Percentiles rank a stretch among this genome's conserved stretches.
phyloP scores from a whole-genome alignment of 2,329 filamentous ascomycete species.

The Calonectria multiphialidica region DNA sequence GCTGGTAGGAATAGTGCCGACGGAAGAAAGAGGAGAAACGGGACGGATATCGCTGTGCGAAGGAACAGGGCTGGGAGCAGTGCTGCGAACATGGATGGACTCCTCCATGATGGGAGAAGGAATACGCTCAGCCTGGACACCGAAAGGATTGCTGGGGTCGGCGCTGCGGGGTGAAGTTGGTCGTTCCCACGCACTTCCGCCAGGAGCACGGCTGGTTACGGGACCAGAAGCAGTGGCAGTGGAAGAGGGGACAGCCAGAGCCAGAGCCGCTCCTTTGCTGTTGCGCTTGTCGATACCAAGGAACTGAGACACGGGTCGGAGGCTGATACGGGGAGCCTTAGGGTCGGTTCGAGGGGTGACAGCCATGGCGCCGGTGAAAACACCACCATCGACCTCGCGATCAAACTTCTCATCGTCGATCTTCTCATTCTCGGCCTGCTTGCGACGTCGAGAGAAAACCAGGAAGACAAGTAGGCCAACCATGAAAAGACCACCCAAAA shows the following conservation, averaged over 20 bases:
- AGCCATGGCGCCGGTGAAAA: constrained; percentile 26
- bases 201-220: constrained; percentile 42
- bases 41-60: constrained; percentile 32
- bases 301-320: constrained; percentile 88
- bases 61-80: constrained; percentile 50
- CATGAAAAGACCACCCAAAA: constrained; percentile 76
- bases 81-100: constrained; percentile 30
- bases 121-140: constrained; percentile 67
- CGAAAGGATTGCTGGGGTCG: constrained; percentile 79
- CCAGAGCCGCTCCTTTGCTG: constrained; percentile 62
- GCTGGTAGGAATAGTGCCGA: neutral
- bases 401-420: constrained; percentile 72
- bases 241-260: constrained; percentile 47
- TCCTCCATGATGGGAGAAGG: constrained; percentile 56
- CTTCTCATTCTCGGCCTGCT: constrained; percentile 66
- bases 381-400: constrained; percentile 48
- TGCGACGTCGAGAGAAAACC: constrained; percentile 77
- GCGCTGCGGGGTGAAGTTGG: constrained; percentile 58
- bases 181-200: constrained; percentile 61
- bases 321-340: constrained; percentile 82
- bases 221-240: constrained; percentile 33
- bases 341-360: constrained; percentile 52
- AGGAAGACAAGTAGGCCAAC: constrained; percentile 79
- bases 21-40: constrained; percentile 14
- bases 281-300: constrained; percentile 64